Evolutionary conservation across 1,284 basidiomycete genomes (phyloP).

Genomic region (Melampsora larici-populina): DNA sequence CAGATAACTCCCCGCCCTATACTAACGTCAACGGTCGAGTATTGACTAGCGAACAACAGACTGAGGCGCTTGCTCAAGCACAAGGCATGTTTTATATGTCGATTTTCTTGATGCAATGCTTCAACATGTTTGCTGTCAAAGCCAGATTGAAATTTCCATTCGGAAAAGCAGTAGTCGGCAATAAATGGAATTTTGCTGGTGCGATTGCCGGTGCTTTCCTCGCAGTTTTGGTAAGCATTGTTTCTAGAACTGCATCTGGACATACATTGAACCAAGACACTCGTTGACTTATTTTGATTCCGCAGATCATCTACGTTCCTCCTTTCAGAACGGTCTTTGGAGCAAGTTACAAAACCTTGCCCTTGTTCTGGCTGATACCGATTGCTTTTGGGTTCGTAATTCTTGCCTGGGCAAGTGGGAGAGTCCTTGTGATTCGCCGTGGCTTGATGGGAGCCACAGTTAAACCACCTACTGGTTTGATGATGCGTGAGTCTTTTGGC

Average conservation of each 20-base stretch:
- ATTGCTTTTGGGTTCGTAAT: constrained; percentile 63
- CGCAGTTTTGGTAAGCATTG: constrained; percentile 63
- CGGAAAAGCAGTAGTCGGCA: constrained; percentile 61
- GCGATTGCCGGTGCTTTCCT: constrained; percentile 64
- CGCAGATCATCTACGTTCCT: constrained; percentile 59
- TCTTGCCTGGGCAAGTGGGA: constrained; percentile 62
- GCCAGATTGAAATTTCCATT: constrained; percentile 65
- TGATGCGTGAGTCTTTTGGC: constrained; percentile 37
- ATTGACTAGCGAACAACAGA: constrained; percentile 59
- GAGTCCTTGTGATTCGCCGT: constrained; percentile 62
- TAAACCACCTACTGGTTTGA: constrained; percentile 60
- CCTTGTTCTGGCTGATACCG: constrained; percentile 68
- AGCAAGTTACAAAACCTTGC: constrained; percentile 61
- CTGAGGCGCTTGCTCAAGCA: constrained; percentile 63
- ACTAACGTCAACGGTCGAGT: constrained; percentile 60
- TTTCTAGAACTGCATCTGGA: neutral
- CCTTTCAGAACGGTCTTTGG: constrained; percentile 67
- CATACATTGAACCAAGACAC: neutral
- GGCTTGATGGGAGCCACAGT: constrained; percentile 61
- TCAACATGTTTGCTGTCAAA: constrained; percentile 70
- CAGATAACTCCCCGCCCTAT: constrained; percentile 60
- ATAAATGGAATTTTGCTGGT: constrained; percentile 66
- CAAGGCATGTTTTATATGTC: constrained; percentile 67
- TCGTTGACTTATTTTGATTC: neutral
- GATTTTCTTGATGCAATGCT: constrained; percentile 67